These are phyloP conservation scores for Musa troglodytarum DNA, from an alignment of 176 grass and related monocot species.

Conservation along the genomic window DNA sequence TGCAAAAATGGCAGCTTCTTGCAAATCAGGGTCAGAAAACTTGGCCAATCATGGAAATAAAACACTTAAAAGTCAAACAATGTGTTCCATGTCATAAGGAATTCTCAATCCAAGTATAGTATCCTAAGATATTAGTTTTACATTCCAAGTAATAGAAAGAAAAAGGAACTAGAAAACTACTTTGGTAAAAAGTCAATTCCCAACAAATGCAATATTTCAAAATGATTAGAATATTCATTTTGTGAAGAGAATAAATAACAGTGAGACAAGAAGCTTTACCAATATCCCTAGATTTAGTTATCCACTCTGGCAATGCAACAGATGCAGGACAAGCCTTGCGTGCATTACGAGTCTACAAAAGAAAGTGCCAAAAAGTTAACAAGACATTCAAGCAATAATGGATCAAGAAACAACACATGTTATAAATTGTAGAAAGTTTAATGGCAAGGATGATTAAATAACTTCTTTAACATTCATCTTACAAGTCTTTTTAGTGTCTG, in stretches of 20 bases:
- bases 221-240: background rate
- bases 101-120: too few species aligned
- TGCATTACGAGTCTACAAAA: slow-evolving; percentile 82
- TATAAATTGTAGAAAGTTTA: background rate
- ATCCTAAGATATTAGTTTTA: too few species aligned
- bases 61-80: too few species aligned
- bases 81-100: too few species aligned
- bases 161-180: too few species aligned
- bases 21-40: too few species aligned
- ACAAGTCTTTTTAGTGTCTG: slow-evolving; percentile 81
- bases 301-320: slow-evolving; percentile 77
- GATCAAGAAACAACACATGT: background rate
- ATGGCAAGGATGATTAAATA: background rate
- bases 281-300: slow-evolving; percentile 63
- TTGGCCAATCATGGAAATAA: too few species aligned
- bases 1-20: too few species aligned
- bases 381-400: background rate
- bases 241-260: background rate
- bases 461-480: slow-evolving; percentile 15
- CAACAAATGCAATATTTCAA: background rate
- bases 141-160: too few species aligned
- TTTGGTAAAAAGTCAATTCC: too few species aligned
- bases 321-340: slow-evolving; percentile 86
- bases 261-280: slow-evolving; percentile 29
- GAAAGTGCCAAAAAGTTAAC: slow-evolving; percentile 11